Evolutionary conservation across 352 stramenopile genomes (phyloP), one percentile per base, ranked within the genome.

Genomic region (Hyaloperonospora arabidopsidis): DNA sequence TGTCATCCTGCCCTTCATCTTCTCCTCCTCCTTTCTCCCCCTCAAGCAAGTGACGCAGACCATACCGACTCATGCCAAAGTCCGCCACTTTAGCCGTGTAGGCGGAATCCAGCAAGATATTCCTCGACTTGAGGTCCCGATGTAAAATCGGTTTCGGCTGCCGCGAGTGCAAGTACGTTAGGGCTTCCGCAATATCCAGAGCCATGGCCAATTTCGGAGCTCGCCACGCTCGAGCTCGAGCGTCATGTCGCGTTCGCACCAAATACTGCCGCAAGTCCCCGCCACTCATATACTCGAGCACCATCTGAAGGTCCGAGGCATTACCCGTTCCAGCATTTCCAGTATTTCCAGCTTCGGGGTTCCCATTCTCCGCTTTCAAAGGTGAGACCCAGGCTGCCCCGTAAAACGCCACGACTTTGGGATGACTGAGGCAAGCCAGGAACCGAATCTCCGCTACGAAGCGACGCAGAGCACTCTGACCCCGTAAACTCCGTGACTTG

Each of bases 371-470:
- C 32, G 57, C 62, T 22, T 49, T 45, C 12, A 58, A 50, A 2
- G 52, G 52, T 2, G 53, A 57, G 2, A 50, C 49, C 79, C 80
- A 93, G 18, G 78, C 76, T 2, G 89, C 77, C 6, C 86, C 86
- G n/a, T 91, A 60, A 38, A 95, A 86, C 17, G 76, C 62, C 14
- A 94, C 59, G 18, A 95, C 89, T 49, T 88, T 88, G 6, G 79
- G 75, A 38, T 95, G 84, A 11, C 70, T 65, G 14, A 93, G 46
- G 0, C 65, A 64, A 1, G 62, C 74, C 18, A 91, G 61, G 45
- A 89, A 74, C 32, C 72, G 72, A 45, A 95, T 85, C 25, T 92
- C 81, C 12, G 71, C 66, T 12, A 88, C 50, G 52, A 95, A 93
- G 12, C 64, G 45, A 8, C 43, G 39, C 18, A 72, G 40, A 0